Evolutionary conservation across 176 grass and related monocot species (phyloP).

Genomic region (Calamus simplicifolius): DNA sequence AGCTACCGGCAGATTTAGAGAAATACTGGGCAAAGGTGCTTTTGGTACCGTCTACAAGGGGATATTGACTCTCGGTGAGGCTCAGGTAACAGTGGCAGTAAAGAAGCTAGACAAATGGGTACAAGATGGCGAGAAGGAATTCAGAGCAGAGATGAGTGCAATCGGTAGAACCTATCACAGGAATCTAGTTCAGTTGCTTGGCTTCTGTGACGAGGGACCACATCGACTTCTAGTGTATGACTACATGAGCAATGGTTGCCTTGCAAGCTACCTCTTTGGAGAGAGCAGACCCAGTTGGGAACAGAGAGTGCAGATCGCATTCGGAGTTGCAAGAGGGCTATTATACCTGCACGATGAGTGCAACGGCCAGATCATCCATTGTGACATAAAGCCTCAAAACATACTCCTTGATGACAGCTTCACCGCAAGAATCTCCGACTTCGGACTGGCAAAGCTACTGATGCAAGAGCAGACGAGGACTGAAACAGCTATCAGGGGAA

Average conservation of each 20-base stretch:
- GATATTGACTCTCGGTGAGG: background rate
- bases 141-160: no score
- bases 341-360: conserved; percentile 35
- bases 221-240: conserved; percentile 35
- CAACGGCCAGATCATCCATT: no score
- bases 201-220: conserved; percentile 6
- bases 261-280: conserved; percentile 22
- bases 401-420: no score
- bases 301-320: conserved; percentile 14
- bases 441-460: no score
- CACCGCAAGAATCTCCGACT: no score
- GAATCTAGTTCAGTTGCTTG: no score
- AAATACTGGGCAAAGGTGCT: conserved; percentile 35
- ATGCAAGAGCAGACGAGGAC: background rate
- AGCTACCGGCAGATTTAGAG: conserved; percentile 21
- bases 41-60: conserved; percentile 44
- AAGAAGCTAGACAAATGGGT: conserved; percentile 4
- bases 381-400: no score
- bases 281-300: conserved; percentile 22
- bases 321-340: conserved; percentile 32
- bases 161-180: background rate
- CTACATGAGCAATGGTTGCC: conserved; percentile 1
- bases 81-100: conserved; percentile 19
- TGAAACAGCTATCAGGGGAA: no score
- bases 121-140: no score